These are phyloP conservation scores for Grifola frondosa DNA, from an alignment of 1,284 basidiomycete species.

Conservation along the genomic window DNA sequence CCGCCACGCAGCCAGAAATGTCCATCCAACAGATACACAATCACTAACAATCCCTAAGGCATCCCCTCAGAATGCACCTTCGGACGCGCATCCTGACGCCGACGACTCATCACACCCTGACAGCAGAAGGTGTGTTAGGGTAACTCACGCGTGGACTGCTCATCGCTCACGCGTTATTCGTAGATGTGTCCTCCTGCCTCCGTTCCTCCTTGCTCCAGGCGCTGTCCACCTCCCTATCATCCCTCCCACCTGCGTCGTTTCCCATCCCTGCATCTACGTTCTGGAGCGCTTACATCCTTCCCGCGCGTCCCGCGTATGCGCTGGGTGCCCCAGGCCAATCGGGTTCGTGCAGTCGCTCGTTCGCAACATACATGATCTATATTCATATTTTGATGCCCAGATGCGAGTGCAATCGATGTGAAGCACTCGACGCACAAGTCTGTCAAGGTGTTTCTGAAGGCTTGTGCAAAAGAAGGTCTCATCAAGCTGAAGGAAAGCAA, in stretches of 20 bases:
- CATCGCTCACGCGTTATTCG: neutral
- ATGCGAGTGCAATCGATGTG: slow-evolving; percentile 48
- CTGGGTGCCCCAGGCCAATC: slow-evolving; percentile 32
- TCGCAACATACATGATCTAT: neutral
- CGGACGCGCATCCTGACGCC: slow-evolving; percentile 12
- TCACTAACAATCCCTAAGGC: too few relatives aligned
- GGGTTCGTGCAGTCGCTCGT: slow-evolving; percentile 9
- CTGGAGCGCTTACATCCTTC: slow-evolving; percentile 77
- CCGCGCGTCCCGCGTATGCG: slow-evolving; percentile 64
- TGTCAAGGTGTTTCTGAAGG: slow-evolving; percentile 76
- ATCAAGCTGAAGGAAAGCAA: slow-evolving; percentile 73
- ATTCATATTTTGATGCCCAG: too few relatives aligned
- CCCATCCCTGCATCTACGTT: slow-evolving; percentile 77
- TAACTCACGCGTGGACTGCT: neutral
- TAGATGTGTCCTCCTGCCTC: slow-evolving; percentile 68
- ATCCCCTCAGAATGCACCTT: neutral
- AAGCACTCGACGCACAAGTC: slow-evolving; percentile 80
- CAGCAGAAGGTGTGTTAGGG: slow-evolving; percentile 18
- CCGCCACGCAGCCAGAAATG: too few relatives aligned
- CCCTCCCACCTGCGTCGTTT: slow-evolving; percentile 54
- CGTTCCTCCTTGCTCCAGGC: slow-evolving; percentile 73
- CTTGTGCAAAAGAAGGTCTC: slow-evolving; percentile 68
- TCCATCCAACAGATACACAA: neutral
- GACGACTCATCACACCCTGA: slow-evolving; percentile 3
- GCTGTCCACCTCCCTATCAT: slow-evolving; percentile 47